Evolutionary conservation across 129 eudicot genomes (phyloP).

Genomic region (Solidago caesia): DNA sequence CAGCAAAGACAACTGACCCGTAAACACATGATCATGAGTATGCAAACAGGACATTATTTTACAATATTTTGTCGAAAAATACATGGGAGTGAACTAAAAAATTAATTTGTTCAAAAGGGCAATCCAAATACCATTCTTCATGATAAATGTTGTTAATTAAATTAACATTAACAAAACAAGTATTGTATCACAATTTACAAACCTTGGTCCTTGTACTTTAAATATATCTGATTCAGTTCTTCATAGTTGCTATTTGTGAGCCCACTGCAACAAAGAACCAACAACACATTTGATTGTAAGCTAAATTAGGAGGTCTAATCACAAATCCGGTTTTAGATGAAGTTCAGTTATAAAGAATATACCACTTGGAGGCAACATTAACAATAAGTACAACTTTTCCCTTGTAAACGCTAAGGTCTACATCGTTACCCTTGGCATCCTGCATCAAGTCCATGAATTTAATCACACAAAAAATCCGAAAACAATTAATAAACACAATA

Average conservation of each 20-base stretch:
- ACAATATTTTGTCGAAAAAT: neutral
- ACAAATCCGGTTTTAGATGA: neutral
- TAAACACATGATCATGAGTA: neutral
- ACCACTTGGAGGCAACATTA: constrained; percentile 69
- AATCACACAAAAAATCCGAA: neutral
- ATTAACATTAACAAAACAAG: neutral
- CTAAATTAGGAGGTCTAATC: neutral
- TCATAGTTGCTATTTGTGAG: constrained; percentile 79
- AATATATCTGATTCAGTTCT: constrained; percentile 75
- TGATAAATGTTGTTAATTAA: neutral
- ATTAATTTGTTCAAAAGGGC: neutral
- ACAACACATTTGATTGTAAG: constrained; percentile 12
- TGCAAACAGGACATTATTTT: neutral
- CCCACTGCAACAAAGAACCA: constrained; percentile 59
- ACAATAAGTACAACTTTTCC: constrained; percentile 63
- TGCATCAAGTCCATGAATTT: constrained; percentile 10
- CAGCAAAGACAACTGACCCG: neutral
- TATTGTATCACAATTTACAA: constrained; percentile 17
- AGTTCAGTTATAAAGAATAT: neutral
- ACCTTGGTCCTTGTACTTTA: constrained; percentile 84
- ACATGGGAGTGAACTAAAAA: neutral
- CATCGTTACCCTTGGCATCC: constrained; percentile 60
- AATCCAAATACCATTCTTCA: neutral
- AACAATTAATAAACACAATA: neutral
- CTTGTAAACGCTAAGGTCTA: constrained; percentile 47